Percentiles rank a stretch among this genome's conserved stretches.
Conservation (phyloP, 1,139 yeast genomes). For the Hyphopichia buzzinii region DNA sequence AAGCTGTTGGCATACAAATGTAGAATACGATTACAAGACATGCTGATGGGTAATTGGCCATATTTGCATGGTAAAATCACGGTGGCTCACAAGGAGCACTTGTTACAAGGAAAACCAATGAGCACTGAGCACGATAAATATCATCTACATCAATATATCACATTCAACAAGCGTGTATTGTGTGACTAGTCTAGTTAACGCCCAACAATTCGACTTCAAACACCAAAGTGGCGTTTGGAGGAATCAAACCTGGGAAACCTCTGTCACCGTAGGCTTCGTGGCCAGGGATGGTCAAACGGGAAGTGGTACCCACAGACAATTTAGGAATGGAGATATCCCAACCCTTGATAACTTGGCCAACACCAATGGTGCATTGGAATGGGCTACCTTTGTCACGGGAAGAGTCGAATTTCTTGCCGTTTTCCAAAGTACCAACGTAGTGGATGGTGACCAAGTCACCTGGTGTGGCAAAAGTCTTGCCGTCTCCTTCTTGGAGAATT, state of each 20-base stretch:
- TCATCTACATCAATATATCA: too few relatives aligned
- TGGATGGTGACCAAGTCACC: conserved; percentile 92
- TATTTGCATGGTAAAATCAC: too few relatives aligned
- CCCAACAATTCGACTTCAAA: conserved; percentile 89
- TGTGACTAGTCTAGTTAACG: conserved; percentile 51
- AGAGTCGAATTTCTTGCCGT: conserved; percentile 93
- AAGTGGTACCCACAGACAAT: conserved; percentile 88
- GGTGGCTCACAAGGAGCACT: too few relatives aligned
- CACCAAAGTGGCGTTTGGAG: conserved; percentile 90
- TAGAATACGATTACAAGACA: too few relatives aligned
- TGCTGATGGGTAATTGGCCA: too few relatives aligned
- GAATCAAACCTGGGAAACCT: conserved; percentile 95
- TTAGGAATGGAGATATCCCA: conserved; percentile 96
- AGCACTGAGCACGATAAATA: too few relatives aligned
- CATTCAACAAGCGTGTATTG: neutral
- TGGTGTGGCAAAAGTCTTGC: conserved; percentile 74
- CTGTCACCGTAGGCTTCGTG: conserved; percentile 90
- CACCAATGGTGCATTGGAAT: conserved; percentile 90
- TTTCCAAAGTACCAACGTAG: conserved; percentile 91
- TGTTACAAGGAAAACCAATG: too few relatives aligned
- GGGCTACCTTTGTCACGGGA: conserved; percentile 93
- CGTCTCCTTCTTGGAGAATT: conserved; percentile 65
- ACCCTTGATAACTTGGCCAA: conserved; percentile 92
- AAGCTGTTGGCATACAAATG: too few relatives aligned
- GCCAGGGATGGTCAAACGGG: conserved; percentile 88